Evolutionary conservation across 257 asterid genomes (phyloP).

Genomic region (Apocynum venetum): DNA sequence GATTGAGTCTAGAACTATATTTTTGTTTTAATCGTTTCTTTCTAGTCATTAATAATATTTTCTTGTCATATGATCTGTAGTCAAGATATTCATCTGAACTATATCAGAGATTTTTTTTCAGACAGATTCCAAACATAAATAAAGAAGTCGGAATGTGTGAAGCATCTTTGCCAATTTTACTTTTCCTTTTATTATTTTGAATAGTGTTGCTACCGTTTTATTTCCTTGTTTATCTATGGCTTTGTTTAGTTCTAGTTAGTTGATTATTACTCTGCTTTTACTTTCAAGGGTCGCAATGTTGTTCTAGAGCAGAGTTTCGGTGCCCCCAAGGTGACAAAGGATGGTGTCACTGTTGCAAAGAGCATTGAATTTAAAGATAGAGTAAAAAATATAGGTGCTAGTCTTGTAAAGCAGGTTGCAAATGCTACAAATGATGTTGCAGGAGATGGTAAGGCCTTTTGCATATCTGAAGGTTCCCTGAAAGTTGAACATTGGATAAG

Average conservation of each 20-base stretch:
- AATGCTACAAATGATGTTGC: conserved; percentile 61
- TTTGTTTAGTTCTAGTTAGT: not conserved
- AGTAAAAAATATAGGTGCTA: conserved; percentile 52
- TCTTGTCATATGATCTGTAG: not conserved
- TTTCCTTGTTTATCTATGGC: not conserved
- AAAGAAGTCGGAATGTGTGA: not conserved
- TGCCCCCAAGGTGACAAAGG: conserved; percentile 55
- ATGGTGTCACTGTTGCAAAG: conserved; percentile 57
- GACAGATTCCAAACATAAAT: not conserved
- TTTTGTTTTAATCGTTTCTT: not conserved
- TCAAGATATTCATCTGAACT: not conserved
- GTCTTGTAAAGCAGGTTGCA: conserved; percentile 56
- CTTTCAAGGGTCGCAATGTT: conserved; percentile 44
- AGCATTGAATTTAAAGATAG: conserved; percentile 45
- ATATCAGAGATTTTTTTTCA: not conserved
- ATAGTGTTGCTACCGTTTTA: not conserved
- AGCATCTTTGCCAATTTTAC: not conserved
- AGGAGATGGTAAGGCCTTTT: conserved; percentile 40
- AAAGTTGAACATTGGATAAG: not conserved
- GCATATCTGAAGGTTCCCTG: not conserved
- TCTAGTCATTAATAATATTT: not conserved
- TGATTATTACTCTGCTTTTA: not conserved
- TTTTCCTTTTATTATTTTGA: not conserved
- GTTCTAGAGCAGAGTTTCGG: conserved; percentile 56
- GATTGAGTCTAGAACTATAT: not conserved